These are phyloP conservation scores for Stenocarpella maydis DNA, from an alignment of 2,329 filamentous ascomycete species.

Conservation along the genomic window DNA sequence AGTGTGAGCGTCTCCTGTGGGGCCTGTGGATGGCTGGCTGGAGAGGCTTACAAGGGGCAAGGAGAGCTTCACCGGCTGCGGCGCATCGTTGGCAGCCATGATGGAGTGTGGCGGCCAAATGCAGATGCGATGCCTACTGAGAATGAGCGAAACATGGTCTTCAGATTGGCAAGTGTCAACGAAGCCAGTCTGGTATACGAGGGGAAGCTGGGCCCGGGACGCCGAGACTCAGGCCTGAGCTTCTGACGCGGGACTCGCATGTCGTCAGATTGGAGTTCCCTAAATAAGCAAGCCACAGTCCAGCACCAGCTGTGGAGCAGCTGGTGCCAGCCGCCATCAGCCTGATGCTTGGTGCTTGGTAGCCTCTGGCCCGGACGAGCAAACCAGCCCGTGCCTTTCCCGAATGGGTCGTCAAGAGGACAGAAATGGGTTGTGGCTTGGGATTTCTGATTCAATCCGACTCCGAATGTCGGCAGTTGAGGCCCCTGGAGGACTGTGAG, in stretches of 20 bases:
- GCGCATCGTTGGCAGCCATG: slow-evolving; percentile 39
- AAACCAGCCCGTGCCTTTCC: neutral
- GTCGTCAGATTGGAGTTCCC: slow-evolving; percentile 23
- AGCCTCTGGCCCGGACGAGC: neutral
- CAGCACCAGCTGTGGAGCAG: neutral
- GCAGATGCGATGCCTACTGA: neutral
- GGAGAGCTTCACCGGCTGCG: slow-evolving; percentile 81
- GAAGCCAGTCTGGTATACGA: neutral
- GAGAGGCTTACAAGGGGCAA: slow-evolving; percentile 68
- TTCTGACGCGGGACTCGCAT: slow-evolving; percentile 4
- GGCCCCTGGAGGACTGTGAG: slow-evolving; percentile 1
- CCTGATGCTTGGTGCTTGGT: neutral
- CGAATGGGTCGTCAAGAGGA: neutral
- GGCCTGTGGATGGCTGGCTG: neutral
- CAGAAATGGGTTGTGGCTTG: neutral
- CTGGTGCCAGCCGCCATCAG: slow-evolving; percentile 3
- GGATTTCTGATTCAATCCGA: neutral
- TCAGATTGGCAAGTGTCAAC: neutral
- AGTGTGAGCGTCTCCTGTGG: slow-evolving; percentile 33
- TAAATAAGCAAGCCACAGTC: too few species aligned
- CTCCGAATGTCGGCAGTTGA: slow-evolving; percentile 1
- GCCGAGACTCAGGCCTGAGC: neutral
- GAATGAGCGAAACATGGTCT: slow-evolving; percentile 27
- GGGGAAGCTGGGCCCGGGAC: neutral
- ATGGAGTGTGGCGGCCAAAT: slow-evolving; percentile 15